These are phyloP conservation scores for Linum trigynum DNA, from an alignment of 345 rosid species.

Conservation along the genomic window DNA sequence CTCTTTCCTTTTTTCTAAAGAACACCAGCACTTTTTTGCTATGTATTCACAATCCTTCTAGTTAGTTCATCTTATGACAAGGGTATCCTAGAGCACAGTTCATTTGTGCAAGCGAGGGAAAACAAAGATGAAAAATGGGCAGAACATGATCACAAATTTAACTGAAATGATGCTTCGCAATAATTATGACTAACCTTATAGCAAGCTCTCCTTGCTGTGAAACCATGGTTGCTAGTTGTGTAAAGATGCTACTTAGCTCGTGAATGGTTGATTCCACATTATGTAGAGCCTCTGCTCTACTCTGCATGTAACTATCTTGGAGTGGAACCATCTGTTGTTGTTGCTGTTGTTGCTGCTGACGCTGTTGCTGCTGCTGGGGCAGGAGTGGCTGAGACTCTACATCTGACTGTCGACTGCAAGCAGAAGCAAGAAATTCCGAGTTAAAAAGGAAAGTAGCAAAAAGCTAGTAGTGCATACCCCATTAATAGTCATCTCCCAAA, in stretches of 20 bases:
- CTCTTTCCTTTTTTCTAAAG: neutral
- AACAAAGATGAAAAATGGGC: neutral
- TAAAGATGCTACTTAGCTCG: conserved; percentile 60
- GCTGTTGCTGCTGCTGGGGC: conserved; percentile 18
- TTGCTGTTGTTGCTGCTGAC: conserved; percentile 36
- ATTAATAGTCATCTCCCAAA: too few relatives aligned
- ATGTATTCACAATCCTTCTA: too few relatives aligned
- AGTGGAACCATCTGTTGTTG: conserved; percentile 64
- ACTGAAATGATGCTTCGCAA: neutral
- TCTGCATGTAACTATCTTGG: conserved; percentile 80
- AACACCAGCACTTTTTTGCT: too few relatives aligned
- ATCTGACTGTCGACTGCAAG: conserved; percentile 43
- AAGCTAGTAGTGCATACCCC: too few relatives aligned
- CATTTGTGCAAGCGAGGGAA: too few relatives aligned
- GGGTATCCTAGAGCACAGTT: too few relatives aligned
- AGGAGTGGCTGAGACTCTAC: conserved; percentile 48
- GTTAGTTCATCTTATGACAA: too few relatives aligned
- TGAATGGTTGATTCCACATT: conserved; percentile 83
- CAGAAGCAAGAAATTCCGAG: conserved; percentile 5
- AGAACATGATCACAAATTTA: neutral
- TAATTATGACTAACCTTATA: conserved; percentile 41
- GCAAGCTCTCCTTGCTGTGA: conserved; percentile 91
- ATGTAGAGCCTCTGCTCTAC: conserved; percentile 73
- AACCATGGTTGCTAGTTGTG: conserved; percentile 77
- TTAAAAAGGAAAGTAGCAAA: neutral